These are phyloP conservation scores for Chlorokybus atmophyticus DNA, from an alignment of 139 green algal species.

Conservation along the genomic window DNA sequence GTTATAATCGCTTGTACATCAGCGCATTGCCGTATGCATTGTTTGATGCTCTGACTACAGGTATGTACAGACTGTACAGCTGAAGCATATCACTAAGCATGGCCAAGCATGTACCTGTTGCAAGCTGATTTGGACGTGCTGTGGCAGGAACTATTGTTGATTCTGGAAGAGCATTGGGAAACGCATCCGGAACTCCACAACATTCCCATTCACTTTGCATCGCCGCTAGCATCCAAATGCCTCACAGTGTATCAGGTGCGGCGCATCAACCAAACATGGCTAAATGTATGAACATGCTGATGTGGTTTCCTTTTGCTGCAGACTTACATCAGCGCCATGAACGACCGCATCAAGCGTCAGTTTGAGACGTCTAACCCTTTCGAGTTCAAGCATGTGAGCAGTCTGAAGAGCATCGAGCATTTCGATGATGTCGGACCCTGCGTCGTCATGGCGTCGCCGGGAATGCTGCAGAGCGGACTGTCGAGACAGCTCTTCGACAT, in stretches of 20 bases:
- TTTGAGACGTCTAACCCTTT: conserved; percentile 88
- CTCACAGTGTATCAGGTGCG: conserved; percentile 31
- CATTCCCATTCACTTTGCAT: conserved; percentile 85
- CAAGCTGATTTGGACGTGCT: too few relatives aligned
- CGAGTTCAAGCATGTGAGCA: conserved; percentile 80
- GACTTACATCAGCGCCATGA: conserved; percentile 97
- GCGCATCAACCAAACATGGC: not conserved
- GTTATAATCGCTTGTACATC: too few relatives aligned
- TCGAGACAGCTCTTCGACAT: conserved; percentile 78
- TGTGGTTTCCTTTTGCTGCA: conserved; percentile 24
- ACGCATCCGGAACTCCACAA: conserved; percentile 60
- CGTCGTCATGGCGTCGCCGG: conserved; percentile 90
- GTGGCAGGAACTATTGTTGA: conserved; percentile 71
- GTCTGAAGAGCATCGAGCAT: conserved; percentile 46
- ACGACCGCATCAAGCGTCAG: conserved; percentile 73
- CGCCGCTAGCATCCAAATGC: conserved; percentile 28
- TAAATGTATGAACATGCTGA: too few relatives aligned
- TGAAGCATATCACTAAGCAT: too few relatives aligned
- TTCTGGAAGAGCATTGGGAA: conserved; percentile 93
- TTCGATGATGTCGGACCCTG: conserved; percentile 72
- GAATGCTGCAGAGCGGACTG: conserved; percentile 63
- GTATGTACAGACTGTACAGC: too few relatives aligned
- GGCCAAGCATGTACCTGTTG: too few relatives aligned
- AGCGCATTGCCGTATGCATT: too few relatives aligned
- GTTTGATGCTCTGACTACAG: too few relatives aligned